A percentile compares a stretch with the other conserved stretches of the same genome.
phyloP scores from a whole-genome alignment of 2,329 filamentous ascomycete species.

The Knufia petricola region DNA sequence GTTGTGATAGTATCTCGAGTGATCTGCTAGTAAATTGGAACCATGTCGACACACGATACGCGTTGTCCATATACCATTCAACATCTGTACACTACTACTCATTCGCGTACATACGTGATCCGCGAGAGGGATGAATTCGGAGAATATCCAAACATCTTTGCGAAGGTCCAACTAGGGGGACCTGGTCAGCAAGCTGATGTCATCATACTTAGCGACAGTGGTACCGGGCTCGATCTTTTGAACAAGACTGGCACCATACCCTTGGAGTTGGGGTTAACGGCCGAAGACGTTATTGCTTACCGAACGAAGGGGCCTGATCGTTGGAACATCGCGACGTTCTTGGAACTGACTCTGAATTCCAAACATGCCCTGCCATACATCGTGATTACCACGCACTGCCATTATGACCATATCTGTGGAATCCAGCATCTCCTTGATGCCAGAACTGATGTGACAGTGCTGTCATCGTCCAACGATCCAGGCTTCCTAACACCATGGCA shows the following conservation, averaged over 20 bases:
- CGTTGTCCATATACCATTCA: slow-evolving; percentile 8
- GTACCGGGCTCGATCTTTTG: slow-evolving; percentile 14
- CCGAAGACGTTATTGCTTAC: too few relatives aligned
- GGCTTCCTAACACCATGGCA: slow-evolving; percentile 17
- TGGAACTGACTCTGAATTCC: slow-evolving; percentile 19
- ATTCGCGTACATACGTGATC: slow-evolving; percentile 16
- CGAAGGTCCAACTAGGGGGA: slow-evolving; percentile 13
- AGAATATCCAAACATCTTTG: slow-evolving; percentile 21
- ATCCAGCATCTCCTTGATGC: slow-evolving; percentile 17
- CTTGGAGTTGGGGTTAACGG: too few relatives aligned
- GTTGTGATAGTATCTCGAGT: too few relatives aligned
- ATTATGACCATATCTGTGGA: slow-evolving; percentile 28
- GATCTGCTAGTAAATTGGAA: neutral
- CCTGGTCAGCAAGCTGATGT: slow-evolving; percentile 3
- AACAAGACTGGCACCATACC: neutral
- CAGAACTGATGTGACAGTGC: slow-evolving; percentile 10
- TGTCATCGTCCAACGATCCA: slow-evolving; percentile 15
- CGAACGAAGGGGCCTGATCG: neutral
- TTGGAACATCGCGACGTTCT: slow-evolving; percentile 19
- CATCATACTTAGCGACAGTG: slow-evolving; percentile 21
- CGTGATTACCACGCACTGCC: slow-evolving; percentile 19
- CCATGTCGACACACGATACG: neutral
- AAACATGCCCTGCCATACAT: slow-evolving; percentile 15
- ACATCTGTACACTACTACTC: neutral
- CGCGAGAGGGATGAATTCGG: slow-evolving; percentile 18